Evolutionary conservation across 2,329 filamentous ascomycete genomes (phyloP).

Genomic region (Colletotrichum tofieldiae): DNA sequence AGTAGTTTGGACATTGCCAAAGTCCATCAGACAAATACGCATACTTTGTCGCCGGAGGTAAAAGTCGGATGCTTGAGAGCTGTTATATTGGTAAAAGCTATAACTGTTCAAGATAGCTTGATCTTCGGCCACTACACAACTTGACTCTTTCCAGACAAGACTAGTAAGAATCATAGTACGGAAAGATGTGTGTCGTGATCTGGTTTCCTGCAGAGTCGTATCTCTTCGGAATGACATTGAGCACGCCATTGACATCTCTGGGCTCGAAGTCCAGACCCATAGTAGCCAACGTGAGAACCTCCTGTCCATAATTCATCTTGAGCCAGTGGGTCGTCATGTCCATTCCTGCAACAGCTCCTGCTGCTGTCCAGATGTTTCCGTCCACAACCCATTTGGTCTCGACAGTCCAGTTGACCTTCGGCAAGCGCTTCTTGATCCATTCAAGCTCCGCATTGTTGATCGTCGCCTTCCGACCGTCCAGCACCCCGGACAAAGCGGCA

Average conservation of each 20-base stretch:
- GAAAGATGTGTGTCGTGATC: constrained; percentile 46
- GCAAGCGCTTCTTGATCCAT: constrained; percentile 50
- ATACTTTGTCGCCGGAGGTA: background rate
- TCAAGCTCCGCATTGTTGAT: constrained; percentile 56
- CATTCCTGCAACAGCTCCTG: constrained; percentile 62
- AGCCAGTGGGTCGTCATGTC: constrained; percentile 61
- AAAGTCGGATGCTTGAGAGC: background rate
- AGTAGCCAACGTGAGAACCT: constrained; percentile 46
- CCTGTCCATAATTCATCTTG: constrained; percentile 52
- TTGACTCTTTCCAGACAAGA: background rate
- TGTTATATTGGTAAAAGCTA: background rate
- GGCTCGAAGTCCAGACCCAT: constrained; percentile 55
- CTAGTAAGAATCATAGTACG: constrained; percentile 2
- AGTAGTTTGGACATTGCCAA: no score
- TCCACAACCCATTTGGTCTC: constrained; percentile 62
- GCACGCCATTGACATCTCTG: constrained; percentile 51
- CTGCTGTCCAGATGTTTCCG: constrained; percentile 63
- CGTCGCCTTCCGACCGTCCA: constrained; percentile 61
- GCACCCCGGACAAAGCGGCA: constrained; percentile 52
- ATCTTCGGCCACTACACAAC: background rate
- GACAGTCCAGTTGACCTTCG: constrained; percentile 60
- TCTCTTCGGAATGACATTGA: constrained; percentile 48
- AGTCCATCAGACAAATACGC: no score
- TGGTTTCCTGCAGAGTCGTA: constrained; percentile 50
- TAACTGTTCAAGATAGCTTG: background rate